phyloP scores from a whole-genome alignment of 129 eudicot genomes.

The Lonicera japonica region DNA sequence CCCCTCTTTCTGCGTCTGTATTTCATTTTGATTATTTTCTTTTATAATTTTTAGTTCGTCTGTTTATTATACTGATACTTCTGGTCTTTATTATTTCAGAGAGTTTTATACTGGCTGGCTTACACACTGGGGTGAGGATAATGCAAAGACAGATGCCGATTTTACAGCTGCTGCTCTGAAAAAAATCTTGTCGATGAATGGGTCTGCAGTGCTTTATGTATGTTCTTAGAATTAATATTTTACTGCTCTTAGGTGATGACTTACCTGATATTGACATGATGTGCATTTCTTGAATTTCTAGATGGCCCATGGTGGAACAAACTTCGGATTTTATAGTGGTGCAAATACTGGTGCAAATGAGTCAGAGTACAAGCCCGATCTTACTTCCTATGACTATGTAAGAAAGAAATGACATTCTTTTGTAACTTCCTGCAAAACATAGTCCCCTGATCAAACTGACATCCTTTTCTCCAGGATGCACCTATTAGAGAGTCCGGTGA shows the following conservation, averaged over 20 bases:
- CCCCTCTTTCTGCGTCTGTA: slow-evolving; percentile 86
- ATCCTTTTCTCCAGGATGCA: slow-evolving; percentile 62
- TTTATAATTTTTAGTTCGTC: not conserved
- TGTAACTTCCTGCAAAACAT: not conserved
- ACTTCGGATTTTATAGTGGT: slow-evolving; percentile 89
- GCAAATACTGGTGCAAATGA: slow-evolving; percentile 74
- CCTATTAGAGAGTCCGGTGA: slow-evolving; percentile 93
- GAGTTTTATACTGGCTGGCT: slow-evolving; percentile 99
- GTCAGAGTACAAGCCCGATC: slow-evolving; percentile 84
- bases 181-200: slow-evolving; percentile 66
- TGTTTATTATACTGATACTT: slow-evolving; percentile 7
- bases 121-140: slow-evolving; percentile 90
- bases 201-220: slow-evolving; percentile 97
- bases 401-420: slow-evolving; percentile 15
- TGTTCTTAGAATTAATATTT: slow-evolving; percentile 4
- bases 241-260: not conserved
- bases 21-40: slow-evolving; percentile 14
- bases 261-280: slow-evolving; percentile 10
- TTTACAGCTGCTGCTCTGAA: slow-evolving; percentile 72
- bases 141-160: slow-evolving; percentile 72
- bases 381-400: slow-evolving; percentile 96
- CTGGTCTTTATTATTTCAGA: slow-evolving; percentile 29
- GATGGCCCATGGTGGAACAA: slow-evolving; percentile 99
- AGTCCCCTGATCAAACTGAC: slow-evolving; percentile 6
- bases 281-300: slow-evolving; percentile 19